Conservation (phyloP, 1,139 yeast genomes). For the Kodamaea plutei region DNA sequence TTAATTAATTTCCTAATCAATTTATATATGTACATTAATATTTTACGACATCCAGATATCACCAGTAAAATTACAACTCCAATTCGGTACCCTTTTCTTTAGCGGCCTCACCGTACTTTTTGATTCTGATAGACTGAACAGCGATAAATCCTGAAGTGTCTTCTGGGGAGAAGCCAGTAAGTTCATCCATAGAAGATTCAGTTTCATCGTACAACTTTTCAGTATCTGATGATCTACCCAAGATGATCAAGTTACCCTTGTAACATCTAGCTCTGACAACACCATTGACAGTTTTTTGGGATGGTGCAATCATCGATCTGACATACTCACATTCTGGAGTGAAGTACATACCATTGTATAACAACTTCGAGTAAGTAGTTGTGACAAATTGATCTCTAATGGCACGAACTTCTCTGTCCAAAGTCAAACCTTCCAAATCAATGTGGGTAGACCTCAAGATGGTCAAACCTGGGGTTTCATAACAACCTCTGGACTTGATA, state of each 20-base stretch:
- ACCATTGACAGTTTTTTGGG: conserved; percentile 94
- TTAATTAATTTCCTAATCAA: too few species aligned
- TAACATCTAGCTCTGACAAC: conserved; percentile 89
- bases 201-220: conserved; percentile 97
- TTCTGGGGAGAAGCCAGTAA: conserved; percentile 95
- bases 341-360: conserved; percentile 96
- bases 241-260: conserved; percentile 79
- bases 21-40: too few species aligned
- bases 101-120: conserved; percentile 95
- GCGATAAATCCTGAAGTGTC: conserved; percentile 97
- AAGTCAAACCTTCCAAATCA: conserved; percentile 93
- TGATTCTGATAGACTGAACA: conserved; percentile 95
- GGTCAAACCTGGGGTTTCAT: conserved; percentile 98
- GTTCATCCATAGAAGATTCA: conserved; percentile 98
- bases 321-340: conserved; percentile 97
- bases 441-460: conserved; percentile 89
- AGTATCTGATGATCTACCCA: conserved; percentile 93
- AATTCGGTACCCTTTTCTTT: conserved; percentile 65
- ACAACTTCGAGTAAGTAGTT: conserved; percentile 80
- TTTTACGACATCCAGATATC: conserved; percentile 5
- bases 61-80: conserved; percentile 32
- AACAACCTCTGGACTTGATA: conserved; percentile 98
- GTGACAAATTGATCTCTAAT: conserved; percentile 96
- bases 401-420: conserved; percentile 97
- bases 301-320: conserved; percentile 88